A percentile compares a stretch with the other conserved stretches of the same genome.
Conservation (phyloP, 139 green algal genomes). For the Trebouxia sp. region DNA sequence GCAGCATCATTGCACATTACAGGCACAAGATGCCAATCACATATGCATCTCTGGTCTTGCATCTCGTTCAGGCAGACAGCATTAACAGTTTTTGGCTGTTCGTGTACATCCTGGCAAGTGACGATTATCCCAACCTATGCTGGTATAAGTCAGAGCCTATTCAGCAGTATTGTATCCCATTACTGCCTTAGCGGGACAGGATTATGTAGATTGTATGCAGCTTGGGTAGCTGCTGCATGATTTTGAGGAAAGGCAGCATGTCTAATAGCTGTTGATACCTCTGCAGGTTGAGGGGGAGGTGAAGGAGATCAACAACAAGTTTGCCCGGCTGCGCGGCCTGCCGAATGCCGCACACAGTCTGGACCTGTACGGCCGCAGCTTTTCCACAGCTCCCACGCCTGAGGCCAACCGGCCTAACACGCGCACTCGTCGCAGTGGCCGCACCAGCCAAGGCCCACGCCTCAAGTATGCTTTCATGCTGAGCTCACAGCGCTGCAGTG, state of each 20-base stretch:
- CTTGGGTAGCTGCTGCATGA: neutral
- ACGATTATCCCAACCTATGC: too few relatives aligned
- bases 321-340: slow-evolving; percentile 49
- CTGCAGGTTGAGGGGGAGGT: slow-evolving; percentile 55
- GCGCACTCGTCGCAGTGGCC: slow-evolving; percentile 7
- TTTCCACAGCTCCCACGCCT: neutral
- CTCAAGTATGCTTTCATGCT: neutral
- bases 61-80: too few relatives aligned
- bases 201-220: neutral
- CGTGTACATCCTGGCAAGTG: too few relatives aligned
- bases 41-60: neutral
- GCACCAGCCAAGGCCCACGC: slow-evolving; percentile 4
- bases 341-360: slow-evolving; percentile 34
- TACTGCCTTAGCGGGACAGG: too few relatives aligned
- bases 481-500: neutral
- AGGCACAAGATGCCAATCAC: neutral
- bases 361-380: slow-evolving; percentile 52
- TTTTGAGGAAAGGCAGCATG: neutral
- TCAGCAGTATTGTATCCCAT: too few relatives aligned
- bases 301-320: slow-evolving; percentile 45
- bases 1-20: neutral
- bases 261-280: neutral
- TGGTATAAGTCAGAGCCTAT: too few relatives aligned
- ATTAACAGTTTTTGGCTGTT: too few relatives aligned
- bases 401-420: neutral